Base-by-base conservation (phyloP, 1,284 basidiomycete genomes). In the Rhodotorula sp. region DNA sequence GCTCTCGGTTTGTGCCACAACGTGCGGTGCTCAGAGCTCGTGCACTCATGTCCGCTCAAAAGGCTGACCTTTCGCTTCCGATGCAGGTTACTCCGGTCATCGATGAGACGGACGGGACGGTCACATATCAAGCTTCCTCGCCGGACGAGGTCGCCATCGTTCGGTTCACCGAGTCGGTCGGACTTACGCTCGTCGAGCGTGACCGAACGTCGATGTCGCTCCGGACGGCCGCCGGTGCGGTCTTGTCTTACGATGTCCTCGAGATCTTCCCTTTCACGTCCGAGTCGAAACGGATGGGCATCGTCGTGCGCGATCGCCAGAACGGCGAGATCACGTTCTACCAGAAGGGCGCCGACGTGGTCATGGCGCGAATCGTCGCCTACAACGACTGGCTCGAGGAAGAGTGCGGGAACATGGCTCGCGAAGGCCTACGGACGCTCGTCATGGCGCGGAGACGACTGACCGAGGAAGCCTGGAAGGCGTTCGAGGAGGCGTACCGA, bases 71-170 rank as follows among this genome's bases (percentile, higher is more conserved):
- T 66, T 26, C 18, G 1, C 4, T n/a, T 3, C 10, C 65, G 21
- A 64, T 18, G 46, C 75, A 95, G 93, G 93, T 98, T 58, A 99
- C 96, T 0, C 97, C 97, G 0, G 69, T 74, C 29, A 92, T 97
- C 3, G 87, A 86, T 20, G 96, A 97, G 78, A 49, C 58, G 23
- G 96, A 98, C 78, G 93, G 93, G 10, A 88, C 88, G 85, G 79
- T 97, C 57, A 97, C 95, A 0, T 99, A 99, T 80, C 96, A 99
- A 85, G 97, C 97, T 0, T 96, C 94, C 0, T 98, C 95, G 1
- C 97, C 97, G 0, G 97, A 99, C 80, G 97, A 99, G 84, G 97
- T 98, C 47, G 97, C 97, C 62, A 98, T 99, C 76, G 96, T 99
- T n/a, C 88, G 89, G 76, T 99, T 93, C 93, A 98, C 96, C 2